Conservation (phyloP, 2,329 filamentous ascomycete genomes). For the Annulohypoxylon truncatum region DNA sequence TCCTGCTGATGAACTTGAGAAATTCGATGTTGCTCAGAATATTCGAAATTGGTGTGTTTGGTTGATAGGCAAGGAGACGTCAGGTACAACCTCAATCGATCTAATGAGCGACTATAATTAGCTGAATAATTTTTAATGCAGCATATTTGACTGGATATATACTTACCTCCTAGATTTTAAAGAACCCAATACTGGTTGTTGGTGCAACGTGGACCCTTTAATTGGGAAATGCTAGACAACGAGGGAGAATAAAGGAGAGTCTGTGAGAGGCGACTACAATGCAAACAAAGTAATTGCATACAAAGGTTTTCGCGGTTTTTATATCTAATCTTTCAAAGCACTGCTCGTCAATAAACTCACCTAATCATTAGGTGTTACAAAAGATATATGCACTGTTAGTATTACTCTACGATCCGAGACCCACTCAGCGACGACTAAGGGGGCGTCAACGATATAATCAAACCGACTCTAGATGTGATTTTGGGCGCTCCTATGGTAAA, state of each 20-base stretch:
- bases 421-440: background rate
- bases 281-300: background rate
- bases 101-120: background rate
- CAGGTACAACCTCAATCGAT: background rate
- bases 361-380: background rate
- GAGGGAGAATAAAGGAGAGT: background rate
- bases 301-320: background rate
- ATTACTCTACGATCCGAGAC: background rate
- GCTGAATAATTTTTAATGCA: background rate
- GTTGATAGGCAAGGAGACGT: background rate
- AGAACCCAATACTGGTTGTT: background rate
- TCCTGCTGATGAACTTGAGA: background rate
- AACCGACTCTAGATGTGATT: background rate
- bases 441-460: background rate
- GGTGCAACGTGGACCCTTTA: background rate
- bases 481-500: no score
- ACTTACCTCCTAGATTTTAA: background rate
- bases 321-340: background rate
- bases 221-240: background rate
- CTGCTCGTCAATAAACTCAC: background rate
- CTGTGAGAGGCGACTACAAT: background rate
- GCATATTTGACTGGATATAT: background rate
- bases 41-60: background rate
- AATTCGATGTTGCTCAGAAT: background rate
- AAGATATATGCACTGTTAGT: background rate